phyloP scores from a whole-genome alignment of 352 stramenopile genomes.

The Phytopythium chamaehyphon region DNA sequence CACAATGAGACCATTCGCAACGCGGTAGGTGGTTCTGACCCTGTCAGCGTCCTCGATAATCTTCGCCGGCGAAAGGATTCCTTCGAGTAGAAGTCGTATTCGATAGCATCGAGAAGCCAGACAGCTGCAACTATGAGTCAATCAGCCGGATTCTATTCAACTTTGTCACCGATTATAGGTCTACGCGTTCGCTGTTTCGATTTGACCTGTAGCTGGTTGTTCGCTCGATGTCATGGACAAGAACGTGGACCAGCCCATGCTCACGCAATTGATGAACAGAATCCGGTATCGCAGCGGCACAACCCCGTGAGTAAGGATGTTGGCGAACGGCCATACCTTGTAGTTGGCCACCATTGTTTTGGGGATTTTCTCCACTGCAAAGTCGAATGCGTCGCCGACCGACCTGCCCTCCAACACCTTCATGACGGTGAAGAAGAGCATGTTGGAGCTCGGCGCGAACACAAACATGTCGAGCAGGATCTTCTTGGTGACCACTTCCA shows the following conservation, averaged over 20 bases:
- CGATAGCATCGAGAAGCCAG: neutral
- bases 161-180: neutral
- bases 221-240: conserved; percentile 30
- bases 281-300: conserved; percentile 40
- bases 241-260: conserved; percentile 36
- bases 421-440: conserved; percentile 37
- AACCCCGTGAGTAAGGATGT: conserved; percentile 34
- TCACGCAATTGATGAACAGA: conserved; percentile 43
- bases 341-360: conserved; percentile 38
- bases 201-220: neutral
- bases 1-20: conserved; percentile 82
- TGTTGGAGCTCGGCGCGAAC: conserved; percentile 28
- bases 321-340: conserved; percentile 34
- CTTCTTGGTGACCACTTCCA: conserved; percentile 33
- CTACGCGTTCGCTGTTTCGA: neutral
- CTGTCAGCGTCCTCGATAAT: conserved; percentile 77
- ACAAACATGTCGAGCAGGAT: conserved; percentile 35
- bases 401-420: conserved; percentile 31
- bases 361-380: conserved; percentile 23
- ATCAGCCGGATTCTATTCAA: neutral
- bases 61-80: conserved; percentile 74
- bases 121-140: neutral
- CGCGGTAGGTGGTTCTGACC: conserved; percentile 70
- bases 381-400: conserved; percentile 14
- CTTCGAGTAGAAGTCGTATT: conserved; percentile 36